Conservation (phyloP, 2,329 filamentous ascomycete species). For the Metarhizium robertsii region DNA sequence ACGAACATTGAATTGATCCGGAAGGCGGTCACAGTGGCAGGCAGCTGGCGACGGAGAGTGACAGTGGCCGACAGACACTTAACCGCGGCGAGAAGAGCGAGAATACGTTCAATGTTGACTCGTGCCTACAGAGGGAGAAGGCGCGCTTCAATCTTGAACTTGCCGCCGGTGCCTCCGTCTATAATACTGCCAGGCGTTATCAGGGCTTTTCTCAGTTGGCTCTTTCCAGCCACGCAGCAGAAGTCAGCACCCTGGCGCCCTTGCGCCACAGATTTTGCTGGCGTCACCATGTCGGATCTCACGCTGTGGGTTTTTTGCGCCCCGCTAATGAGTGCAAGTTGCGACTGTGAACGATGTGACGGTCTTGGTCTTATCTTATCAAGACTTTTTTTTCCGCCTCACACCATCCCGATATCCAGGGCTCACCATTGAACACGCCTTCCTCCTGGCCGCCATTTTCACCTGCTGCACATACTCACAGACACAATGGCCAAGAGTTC, state of each 20-base stretch:
- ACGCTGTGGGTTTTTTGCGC: background rate
- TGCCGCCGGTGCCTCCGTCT: too few relatives aligned
- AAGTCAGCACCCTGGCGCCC: background rate
- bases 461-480: background rate
- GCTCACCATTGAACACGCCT: background rate
- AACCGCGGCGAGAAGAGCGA: too few relatives aligned
- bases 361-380: background rate
- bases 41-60: background rate
- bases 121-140: too few relatives aligned
- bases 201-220: background rate
- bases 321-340: background rate
- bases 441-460: background rate
- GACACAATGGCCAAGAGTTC: constrained; percentile 76
- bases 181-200: too few relatives aligned
- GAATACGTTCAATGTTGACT: too few relatives aligned
- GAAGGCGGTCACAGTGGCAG: background rate
- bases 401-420: too few relatives aligned
- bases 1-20: background rate
- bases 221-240: background rate
- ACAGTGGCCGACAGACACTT: background rate
- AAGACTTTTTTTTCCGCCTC: background rate
- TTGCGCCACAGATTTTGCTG: background rate
- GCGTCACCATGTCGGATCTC: too few relatives aligned
- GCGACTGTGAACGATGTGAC: too few relatives aligned
- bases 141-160: too few relatives aligned